Conservation (phyloP, 352 stramenopile genomes). For the Pythium pyrilobum region DNA sequence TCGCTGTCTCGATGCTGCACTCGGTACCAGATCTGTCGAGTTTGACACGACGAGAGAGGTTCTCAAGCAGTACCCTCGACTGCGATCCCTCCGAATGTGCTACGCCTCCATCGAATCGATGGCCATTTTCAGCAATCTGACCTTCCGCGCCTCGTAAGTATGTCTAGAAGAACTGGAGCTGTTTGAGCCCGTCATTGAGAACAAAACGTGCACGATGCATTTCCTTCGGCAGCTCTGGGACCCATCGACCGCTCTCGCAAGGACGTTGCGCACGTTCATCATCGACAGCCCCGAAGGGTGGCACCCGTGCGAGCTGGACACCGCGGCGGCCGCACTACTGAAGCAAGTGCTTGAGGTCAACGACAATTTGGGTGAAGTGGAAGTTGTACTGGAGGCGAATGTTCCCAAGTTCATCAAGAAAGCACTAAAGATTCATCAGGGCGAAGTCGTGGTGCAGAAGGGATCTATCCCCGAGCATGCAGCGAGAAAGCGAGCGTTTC, state of each 20-base stretch:
- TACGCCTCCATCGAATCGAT: not conserved
- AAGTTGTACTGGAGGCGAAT: not conserved
- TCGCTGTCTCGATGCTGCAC: not conserved
- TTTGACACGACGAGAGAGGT: not conserved
- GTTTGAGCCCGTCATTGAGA: not conserved
- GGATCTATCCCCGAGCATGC: not conserved
- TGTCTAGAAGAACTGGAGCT: not conserved
- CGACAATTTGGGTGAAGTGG: not conserved
- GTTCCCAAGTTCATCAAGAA: not conserved
- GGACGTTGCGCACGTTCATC: not conserved
- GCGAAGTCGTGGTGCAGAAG: not conserved
- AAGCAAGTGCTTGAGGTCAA: not conserved
- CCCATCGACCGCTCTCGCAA: not conserved
- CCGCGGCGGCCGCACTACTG: not conserved
- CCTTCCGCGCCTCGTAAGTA: not conserved
- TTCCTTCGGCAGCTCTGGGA: not conserved
- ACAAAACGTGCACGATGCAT: not conserved
- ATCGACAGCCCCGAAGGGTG: not conserved
- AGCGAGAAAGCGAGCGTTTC: not conserved
- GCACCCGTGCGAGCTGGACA: not conserved
- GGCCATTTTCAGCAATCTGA: not conserved
- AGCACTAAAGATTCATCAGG: not conserved
- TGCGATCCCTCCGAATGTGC: not conserved
- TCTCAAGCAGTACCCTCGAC: not conserved
- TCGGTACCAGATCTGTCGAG: not conserved